Evolutionary conservation across 2,329 filamentous ascomycete genomes (phyloP), one percentile per base, ranked within the genome.

Genomic region (Chaetomiaceae sp.): DNA sequence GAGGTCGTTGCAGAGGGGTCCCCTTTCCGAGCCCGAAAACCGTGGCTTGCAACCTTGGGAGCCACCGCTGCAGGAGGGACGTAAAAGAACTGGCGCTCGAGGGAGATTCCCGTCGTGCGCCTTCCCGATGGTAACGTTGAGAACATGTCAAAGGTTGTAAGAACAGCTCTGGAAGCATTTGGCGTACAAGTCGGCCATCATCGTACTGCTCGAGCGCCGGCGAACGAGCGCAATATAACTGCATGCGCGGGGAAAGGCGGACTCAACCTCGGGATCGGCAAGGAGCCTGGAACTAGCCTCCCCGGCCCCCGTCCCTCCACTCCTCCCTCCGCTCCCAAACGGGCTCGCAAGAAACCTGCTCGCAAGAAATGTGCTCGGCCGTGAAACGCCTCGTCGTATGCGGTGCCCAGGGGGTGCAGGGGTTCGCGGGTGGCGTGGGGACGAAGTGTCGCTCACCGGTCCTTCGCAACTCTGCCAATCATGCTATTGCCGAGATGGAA

Each of bases 401-500:
- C 42, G 42, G 37, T 34, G 20, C 46, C 37, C 9, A 19, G 25
- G 34, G 39, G 44, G 21, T 46, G 38, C 16, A 30, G 43, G 50
- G 37, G 43, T 21, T n/a, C 31, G 40, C 10, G 23, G 33, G 47
- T 44, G 21, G 21, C 21, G 16, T 14, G 7, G 34, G 34, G 41
- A 50, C 38, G 38, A 50, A 38, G 35, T 12, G 33, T 53, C 44
- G 47, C 25, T 55, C 16, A 53, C 52, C 40, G 30, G 54, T 55
- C 54, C 50, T 23, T 55, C 44, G 50, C 48, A 53, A 35, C 39
- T 55, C 54, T 51, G 43, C 54, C 44, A 53, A 55, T 51, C 35
- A 54, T 56, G 48, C 38, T 35, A 51, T 45, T 56, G 34, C 51
- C 44, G 44, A 54, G 44, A 50, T 19, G 38, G 37, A 2, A 34